Evolutionary conservation across 2,329 filamentous ascomycete genomes (phyloP).

Genomic region (Aureobasidium sp.): DNA sequence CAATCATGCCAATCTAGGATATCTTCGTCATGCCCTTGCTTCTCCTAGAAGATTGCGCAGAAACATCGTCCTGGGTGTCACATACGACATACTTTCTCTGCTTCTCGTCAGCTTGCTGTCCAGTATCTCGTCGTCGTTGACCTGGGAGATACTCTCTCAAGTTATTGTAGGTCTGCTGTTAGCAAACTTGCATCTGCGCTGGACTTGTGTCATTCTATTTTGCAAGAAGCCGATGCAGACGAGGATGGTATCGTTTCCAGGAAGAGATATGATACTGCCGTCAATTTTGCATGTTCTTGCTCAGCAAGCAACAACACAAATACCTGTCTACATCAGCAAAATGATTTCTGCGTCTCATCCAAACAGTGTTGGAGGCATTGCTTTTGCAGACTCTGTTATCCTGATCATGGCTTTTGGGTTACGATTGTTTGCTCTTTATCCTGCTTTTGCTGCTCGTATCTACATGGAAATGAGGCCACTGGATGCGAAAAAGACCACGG

Average conservation of each 20-base stretch:
- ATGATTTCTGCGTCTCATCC: no score
- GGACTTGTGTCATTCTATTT: neutral
- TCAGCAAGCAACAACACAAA: neutral
- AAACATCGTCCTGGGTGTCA: neutral
- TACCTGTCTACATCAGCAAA: neutral
- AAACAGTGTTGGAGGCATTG: neutral
- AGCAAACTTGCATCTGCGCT: neutral
- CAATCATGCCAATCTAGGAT: neutral
- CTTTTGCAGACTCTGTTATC: neutral
- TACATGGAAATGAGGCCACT: neutral
- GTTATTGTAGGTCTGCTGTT: neutral
- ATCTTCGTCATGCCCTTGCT: neutral
- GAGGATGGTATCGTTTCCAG: neutral
- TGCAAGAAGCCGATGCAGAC: neutral
- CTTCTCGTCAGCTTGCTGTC: neutral
- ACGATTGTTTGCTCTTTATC: neutral
- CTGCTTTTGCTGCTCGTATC: neutral
- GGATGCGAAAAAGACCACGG: neutral
- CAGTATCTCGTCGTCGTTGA: neutral
- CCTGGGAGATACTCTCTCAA: neutral
- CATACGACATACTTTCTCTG: neutral
- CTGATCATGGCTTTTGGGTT: neutral
- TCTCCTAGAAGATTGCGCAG: neutral
- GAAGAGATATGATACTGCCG: neutral
- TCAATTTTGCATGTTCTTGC: neutral